These are phyloP conservation scores for Mycena venus DNA, from an alignment of 768 basidiomycete species.

Conservation along the genomic window DNA sequence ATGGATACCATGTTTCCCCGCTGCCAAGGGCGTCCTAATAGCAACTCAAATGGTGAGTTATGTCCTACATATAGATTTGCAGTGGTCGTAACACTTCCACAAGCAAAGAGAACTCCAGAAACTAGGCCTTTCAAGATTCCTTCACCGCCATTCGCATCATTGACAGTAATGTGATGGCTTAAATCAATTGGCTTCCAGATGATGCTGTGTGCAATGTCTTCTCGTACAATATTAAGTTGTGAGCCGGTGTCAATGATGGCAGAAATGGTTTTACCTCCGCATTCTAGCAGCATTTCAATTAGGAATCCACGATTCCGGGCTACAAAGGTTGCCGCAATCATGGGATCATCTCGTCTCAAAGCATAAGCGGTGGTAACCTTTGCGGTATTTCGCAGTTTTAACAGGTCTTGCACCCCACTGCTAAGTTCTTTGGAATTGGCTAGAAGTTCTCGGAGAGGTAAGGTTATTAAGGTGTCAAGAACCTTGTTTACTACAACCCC, in stretches of 20 bases:
- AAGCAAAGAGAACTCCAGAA: background rate
- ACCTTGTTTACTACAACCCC: background rate
- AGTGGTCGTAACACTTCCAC: background rate
- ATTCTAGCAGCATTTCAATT: background rate
- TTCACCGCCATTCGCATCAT: background rate
- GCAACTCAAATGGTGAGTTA: slow-evolving; percentile 27
- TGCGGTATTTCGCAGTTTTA: background rate
- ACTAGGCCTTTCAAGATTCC: background rate
- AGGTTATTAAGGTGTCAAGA: background rate
- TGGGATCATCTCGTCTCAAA: background rate
- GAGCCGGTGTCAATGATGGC: background rate
- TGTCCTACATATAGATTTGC: background rate
- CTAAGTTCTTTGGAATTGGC: background rate
- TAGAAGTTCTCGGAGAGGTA: background rate
- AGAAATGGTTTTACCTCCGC: background rate
- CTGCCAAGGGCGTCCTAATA: too few relatives aligned
- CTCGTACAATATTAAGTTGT: background rate
- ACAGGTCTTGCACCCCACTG: background rate
- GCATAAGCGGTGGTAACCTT: background rate
- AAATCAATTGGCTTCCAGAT: background rate
- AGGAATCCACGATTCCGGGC: background rate
- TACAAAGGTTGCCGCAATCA: background rate
- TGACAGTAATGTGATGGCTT: background rate
- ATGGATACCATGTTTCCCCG: background rate
- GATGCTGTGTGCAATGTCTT: background rate